Evolutionary conservation across 352 stramenopile species (phyloP).

Genomic region (Pythium apleroticum): DNA sequence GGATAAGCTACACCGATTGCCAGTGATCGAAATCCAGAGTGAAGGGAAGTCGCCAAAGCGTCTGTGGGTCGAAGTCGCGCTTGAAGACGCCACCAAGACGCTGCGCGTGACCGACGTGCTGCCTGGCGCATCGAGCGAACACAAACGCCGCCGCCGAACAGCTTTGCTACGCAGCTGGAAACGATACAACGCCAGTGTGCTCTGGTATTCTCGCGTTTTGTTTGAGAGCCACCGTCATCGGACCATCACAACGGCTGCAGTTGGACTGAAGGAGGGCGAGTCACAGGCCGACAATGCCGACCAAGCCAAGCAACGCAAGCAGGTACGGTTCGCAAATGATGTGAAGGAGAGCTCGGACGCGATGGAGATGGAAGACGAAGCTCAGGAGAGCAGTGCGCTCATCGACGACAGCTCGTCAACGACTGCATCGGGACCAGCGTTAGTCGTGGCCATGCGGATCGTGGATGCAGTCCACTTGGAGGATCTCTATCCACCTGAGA

Average conservation of each 20-base stretch:
- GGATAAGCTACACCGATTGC: constrained; percentile 78
- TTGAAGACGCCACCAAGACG: constrained; percentile 81
- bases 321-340: constrained; percentile 57
- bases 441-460: constrained; percentile 20
- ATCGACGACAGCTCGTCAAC: background rate
- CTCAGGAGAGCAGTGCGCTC: background rate
- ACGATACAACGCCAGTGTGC: constrained; percentile 67
- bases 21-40: constrained; percentile 66
- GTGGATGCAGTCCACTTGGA: constrained; percentile 26
- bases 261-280: background rate
- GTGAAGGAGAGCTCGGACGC: constrained; percentile 15
- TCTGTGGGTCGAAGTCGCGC: constrained; percentile 73
- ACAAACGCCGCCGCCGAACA: constrained; percentile 60
- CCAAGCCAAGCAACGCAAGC: constrained; percentile 45
- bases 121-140: constrained; percentile 66
- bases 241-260: background rate
- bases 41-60: constrained; percentile 59
- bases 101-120: constrained; percentile 81
- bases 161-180: constrained; percentile 81
- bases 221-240: constrained; percentile 22
- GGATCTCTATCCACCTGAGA: constrained; percentile 26
- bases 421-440: background rate
- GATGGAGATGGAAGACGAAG: background rate
- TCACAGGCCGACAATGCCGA: constrained; percentile 4
- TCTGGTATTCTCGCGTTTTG: constrained; percentile 47